These are phyloP conservation scores for Magnolia changhungtana DNA, from an alignment of 164 flowering plant species.

Conservation along the genomic window DNA sequence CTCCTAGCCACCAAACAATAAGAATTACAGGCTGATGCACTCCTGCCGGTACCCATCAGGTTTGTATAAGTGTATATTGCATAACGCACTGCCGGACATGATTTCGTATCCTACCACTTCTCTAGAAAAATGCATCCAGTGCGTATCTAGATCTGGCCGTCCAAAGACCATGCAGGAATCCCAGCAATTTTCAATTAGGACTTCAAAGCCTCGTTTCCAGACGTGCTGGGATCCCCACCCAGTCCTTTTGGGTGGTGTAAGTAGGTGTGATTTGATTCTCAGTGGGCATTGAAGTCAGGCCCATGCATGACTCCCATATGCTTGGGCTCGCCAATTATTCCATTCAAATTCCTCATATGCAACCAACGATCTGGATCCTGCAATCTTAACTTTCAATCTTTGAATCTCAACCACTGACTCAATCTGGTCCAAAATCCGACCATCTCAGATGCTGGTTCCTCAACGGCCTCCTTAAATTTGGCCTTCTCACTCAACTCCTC, in stretches of 20 bases:
- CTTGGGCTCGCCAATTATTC: neutral
- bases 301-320: neutral
- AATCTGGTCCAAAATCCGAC: conserved; percentile 47
- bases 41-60: neutral
- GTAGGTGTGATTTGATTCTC: neutral
- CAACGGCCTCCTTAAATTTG: conserved; percentile 60
- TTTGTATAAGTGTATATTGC: neutral
- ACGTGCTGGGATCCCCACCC: neutral
- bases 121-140: too few species aligned
- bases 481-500: conserved; percentile 72
- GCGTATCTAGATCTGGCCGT: neutral
- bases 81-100: too few species aligned
- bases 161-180: neutral
- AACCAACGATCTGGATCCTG: neutral
- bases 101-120: neutral
- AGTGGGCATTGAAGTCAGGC: neutral
- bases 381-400: conserved; percentile 2
- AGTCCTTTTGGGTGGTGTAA: neutral
- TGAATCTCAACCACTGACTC: conserved; percentile 12
- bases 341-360: neutral
- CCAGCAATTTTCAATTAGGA: neutral
- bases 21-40: neutral
- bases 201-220: neutral
- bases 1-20: neutral
- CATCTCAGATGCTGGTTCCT: conserved; percentile 15